Base-by-base conservation (phyloP, 2,329 filamentous ascomycete genomes). In the Arthrobotrys sinensis region DNA sequence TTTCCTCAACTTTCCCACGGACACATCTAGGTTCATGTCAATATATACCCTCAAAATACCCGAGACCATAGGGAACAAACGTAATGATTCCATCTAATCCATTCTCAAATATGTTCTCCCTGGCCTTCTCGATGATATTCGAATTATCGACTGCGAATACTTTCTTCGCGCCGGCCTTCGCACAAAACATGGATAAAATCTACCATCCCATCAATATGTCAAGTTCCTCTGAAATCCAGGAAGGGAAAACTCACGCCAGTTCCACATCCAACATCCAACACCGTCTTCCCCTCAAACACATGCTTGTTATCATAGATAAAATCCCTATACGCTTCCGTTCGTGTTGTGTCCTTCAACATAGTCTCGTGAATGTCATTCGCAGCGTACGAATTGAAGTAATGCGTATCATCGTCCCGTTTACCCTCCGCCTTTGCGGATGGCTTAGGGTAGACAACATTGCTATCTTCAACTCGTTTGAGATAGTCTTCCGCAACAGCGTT, bases 121-220 rank as follows among this genome's bases (percentile, higher is more conserved):
- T 90, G 3, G 94, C 94, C 83, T 94, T 94, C 82, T 92, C 87
- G 82, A 97, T 93, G 83, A 98, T 97, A 81, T 91, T 91, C 2
- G 93, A 96, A 83, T 96, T 96, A 85, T 98, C 94, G 7, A 98
- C 94, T 3, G 94, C 93, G 83, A 96, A 91, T 68, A 98, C 94
- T 81, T 90, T 90, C 82, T 91, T 90, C 5, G 95, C 95, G 45
- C 94, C 95, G 14, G 94, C 95, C 84, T 91, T 92, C 68, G 94
- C 94, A 83, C 93, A 96, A 86, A 98, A 97, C 90, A 98, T 94
- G 82, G 92, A 95, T 12, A 98, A 86, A 80, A 97, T 97, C 75
- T 79, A 38, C 24, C 5, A 57, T 1, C 3, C 6, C 7, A n/a
- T 67, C 48, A 67, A 34, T 16, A 21, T 36, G 4, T 10, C n/a